Conservation (phyloP, 805 yeast genomes). For the Starmerella stellata region DNA sequence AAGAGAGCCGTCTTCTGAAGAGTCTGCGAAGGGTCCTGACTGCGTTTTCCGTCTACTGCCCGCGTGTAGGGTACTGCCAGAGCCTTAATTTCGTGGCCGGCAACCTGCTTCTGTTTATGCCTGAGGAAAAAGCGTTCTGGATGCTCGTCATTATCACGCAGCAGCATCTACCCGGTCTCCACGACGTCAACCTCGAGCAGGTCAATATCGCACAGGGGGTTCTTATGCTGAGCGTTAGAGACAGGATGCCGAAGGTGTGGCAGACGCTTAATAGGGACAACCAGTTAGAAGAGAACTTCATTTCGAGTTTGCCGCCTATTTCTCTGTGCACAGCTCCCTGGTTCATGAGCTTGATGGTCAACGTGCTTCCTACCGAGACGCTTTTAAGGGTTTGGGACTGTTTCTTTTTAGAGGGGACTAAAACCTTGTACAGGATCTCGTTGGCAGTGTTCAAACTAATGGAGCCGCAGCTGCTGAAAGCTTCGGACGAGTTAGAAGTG, state of each 20-base stretch:
- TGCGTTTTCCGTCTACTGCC: constrained; percentile 72
- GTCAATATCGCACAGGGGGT: constrained; percentile 93
- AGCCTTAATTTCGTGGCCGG: constrained; percentile 88
- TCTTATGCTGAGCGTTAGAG: constrained; percentile 65
- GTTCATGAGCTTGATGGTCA: constrained; percentile 96
- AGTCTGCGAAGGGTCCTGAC: constrained; percentile 59
- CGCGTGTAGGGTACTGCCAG: constrained; percentile 89
- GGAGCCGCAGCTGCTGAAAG: constrained; percentile 39
- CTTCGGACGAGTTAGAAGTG: constrained; percentile 37
- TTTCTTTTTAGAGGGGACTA: constrained; percentile 78
- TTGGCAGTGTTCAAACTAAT: constrained; percentile 60
- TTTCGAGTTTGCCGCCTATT: constrained; percentile 69
- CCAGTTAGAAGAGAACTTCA: constrained; percentile 29
- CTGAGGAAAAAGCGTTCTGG: constrained; percentile 87
- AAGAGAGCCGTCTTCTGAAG: constrained; percentile 30
- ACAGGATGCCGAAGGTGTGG: constrained; percentile 75
- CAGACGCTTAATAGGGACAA: constrained; percentile 29
- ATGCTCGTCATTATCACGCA: constrained; percentile 84
- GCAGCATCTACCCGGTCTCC: constrained; percentile 73
- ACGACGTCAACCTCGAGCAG: constrained; percentile 77
- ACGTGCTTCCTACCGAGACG: constrained; percentile 73
- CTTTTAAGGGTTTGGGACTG: constrained; percentile 89
- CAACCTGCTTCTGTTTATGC: constrained; percentile 60
- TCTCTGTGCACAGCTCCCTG: constrained; percentile 89
- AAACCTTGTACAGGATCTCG: constrained; percentile 65